Percentiles rank a stretch among this genome's conserved stretches.
These are phyloP conservation scores for Elongisporangium undulatum DNA, from an alignment of 352 stramenopile genomes.

Conservation along the genomic window DNA sequence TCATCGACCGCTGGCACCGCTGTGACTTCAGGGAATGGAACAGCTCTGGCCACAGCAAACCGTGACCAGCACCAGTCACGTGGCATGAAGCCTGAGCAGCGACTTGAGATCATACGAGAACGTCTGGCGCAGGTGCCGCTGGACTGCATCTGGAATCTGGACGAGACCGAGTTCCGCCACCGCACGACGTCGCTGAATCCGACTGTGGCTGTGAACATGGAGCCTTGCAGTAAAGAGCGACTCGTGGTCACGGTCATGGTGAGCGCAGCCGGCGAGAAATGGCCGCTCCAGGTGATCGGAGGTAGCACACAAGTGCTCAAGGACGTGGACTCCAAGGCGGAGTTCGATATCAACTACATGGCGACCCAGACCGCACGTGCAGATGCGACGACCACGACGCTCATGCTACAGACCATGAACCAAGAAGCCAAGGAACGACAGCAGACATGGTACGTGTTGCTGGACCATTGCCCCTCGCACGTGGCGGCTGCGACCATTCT, in stretches of 20 bases:
- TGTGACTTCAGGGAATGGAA: conserved; percentile 7
- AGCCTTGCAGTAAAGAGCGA: conserved; percentile 38
- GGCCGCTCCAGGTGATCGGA: conserved; percentile 57
- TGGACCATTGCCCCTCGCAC: conserved; percentile 62
- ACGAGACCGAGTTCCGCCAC: conserved; percentile 45
- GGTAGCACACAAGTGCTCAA: conserved; percentile 30
- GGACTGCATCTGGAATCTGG: conserved; percentile 70
- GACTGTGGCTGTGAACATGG: conserved; percentile 38
- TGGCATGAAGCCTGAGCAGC: conserved; percentile 23
- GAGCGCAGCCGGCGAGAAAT: conserved; percentile 61
- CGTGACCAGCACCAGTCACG: not conserved
- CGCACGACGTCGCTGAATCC: conserved; percentile 33
- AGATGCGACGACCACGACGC: conserved; percentile 51
- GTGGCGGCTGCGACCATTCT: conserved; percentile 55
- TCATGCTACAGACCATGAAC: conserved; percentile 54
- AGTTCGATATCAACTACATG: conserved; percentile 34
- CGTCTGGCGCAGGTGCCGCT: conserved; percentile 39
- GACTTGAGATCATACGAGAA: conserved; percentile 45
- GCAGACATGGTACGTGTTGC: conserved; percentile 65
- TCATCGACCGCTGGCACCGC: conserved; percentile 9
- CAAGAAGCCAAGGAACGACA: conserved; percentile 46
- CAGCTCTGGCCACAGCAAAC: conserved; percentile 3
- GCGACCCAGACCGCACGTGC: conserved; percentile 23
- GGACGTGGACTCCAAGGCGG: conserved; percentile 24
- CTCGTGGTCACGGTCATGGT: conserved; percentile 51